These are phyloP conservation scores for Penicillium capsulatum DNA, from an alignment of 2,329 filamentous ascomycete species.

Conservation along the genomic window DNA sequence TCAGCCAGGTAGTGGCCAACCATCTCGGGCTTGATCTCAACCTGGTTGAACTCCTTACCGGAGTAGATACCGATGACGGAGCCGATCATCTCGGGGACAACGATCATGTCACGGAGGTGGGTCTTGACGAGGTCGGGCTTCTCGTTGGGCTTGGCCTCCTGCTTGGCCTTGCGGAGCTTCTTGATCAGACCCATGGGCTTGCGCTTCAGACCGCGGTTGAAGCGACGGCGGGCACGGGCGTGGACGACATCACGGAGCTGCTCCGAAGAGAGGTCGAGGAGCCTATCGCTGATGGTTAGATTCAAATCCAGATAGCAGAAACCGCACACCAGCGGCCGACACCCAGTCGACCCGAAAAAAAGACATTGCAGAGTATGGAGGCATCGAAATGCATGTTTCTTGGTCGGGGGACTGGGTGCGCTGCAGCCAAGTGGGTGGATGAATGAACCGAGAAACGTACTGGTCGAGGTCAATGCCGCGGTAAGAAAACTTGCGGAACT, in stretches of 20 bases:
- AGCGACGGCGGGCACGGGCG: slow-evolving; percentile 94
- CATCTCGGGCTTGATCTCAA: slow-evolving; percentile 99
- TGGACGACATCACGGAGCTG: slow-evolving; percentile 99
- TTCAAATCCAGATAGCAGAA: too few species aligned
- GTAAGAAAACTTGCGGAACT: slow-evolving; percentile 99
- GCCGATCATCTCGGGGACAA: slow-evolving; percentile 99
- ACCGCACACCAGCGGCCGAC: too few species aligned
- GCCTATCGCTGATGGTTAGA: slow-evolving; percentile 53
- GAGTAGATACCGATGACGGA: slow-evolving; percentile 99
- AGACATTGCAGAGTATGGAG: too few species aligned
- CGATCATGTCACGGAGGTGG: slow-evolving; percentile 99
- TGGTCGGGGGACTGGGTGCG: too few species aligned
- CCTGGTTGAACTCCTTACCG: slow-evolving; percentile 99
- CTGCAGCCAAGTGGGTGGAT: slow-evolving; percentile 4
- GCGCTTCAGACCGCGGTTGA: slow-evolving; percentile 99
- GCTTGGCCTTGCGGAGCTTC: slow-evolving; percentile 99
- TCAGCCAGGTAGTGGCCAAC: slow-evolving; percentile 98
- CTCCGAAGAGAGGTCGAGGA: slow-evolving; percentile 97
- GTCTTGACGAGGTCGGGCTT: slow-evolving; percentile 99
- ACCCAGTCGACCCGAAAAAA: not conserved
- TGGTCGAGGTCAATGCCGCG: slow-evolving; percentile 98
- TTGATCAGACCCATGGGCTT: slow-evolving; percentile 99
- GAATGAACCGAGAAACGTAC: slow-evolving; percentile 56
- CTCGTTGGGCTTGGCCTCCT: slow-evolving; percentile 98
- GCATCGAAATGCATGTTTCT: too few species aligned